Evolutionary conservation across 176 grass and related monocot species (phyloP), one percentile per base, ranked within the genome.

Genomic region (Oryza meyeriana): DNA sequence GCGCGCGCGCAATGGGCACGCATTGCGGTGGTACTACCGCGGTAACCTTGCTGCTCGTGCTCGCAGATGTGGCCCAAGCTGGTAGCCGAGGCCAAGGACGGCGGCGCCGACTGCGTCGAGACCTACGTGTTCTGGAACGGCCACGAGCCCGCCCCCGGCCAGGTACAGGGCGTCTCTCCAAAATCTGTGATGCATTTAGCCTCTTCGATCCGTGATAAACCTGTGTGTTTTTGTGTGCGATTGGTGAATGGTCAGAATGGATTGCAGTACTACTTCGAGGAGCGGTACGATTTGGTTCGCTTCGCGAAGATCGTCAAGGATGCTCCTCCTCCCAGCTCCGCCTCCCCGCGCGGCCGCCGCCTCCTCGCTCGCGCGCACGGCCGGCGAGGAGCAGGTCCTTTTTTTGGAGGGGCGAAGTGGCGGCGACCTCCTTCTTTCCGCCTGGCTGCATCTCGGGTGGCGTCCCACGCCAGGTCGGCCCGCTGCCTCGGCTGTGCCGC

Each of bases 111-210:
- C 81, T 79, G 84, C 79, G 74, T 99, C 86, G 96, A 99, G 77
- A 95, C 93, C 65, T 99, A 99, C 81, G 91, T 99, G 44, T 99
- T 99, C 88, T 99, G 96, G 96, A 99, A 99, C 69, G 96, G 96
- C 50, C 96, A 99, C 52, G 96, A 99, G 82, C 81, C 61, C 28
- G 90, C 96, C 67, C 91, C 93, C 18, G 93, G 93, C 79, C 80
- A 99, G 86, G 96, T 99, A 64, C 40, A 76, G 31, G 25, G 0
- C 66, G 14, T 36, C 58, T 33, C 73, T 72, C 22, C 72, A 48
- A 48, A 8, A 45, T 28, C 0, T 28, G 24, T 27, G 20, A 71
- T 81, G 66, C 39, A 31, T 61, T 77, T 44, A 39, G 16, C 71
- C 10, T 68, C 52, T 78, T 79, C 55, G 55, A 59, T 59, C 9